Percentiles rank a stretch among this genome's conserved stretches.
phyloP scores from a whole-genome alignment of 2,329 filamentous ascomycete species.

The Fusarium solani-melongenae region DNA sequence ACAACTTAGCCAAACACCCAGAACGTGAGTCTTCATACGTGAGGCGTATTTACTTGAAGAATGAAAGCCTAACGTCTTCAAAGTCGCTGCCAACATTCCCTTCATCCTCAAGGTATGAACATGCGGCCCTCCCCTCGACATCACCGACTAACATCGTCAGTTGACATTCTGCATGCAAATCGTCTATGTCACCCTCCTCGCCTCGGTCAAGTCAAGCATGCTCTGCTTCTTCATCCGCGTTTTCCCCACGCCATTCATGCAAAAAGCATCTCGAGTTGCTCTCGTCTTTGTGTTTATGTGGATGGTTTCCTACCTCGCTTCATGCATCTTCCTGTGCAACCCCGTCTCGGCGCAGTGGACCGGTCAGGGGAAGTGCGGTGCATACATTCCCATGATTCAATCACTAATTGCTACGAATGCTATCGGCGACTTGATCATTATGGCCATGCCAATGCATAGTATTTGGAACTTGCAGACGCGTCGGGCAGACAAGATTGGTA shows the following conservation, averaged over 20 bases:
- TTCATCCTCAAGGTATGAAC: conserved; percentile 41
- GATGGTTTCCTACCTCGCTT: conserved; percentile 54
- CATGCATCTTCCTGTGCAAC: conserved; percentile 58
- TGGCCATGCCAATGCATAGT: conserved; percentile 50
- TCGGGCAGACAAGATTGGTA: conserved; percentile 50
- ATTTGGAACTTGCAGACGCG: conserved; percentile 53
- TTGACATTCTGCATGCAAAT: conserved; percentile 44
- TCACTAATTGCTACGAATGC: conserved; percentile 52
- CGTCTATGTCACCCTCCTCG: conserved; percentile 41
- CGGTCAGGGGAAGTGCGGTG: conserved; percentile 45
- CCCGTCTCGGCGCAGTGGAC: conserved; percentile 59
- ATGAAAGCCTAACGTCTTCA: not conserved
- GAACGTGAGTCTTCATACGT: conserved; percentile 26
- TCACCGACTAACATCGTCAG: conserved; percentile 2
- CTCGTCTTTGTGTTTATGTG: conserved; percentile 53
- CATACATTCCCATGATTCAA: conserved; percentile 51
- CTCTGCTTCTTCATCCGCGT: conserved; percentile 44
- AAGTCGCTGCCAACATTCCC: conserved; percentile 37
- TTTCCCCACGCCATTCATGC: conserved; percentile 42
- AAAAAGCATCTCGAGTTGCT: conserved; percentile 45
- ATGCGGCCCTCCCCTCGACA: not conserved
- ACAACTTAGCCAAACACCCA: conserved; percentile 21
- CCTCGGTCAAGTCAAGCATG: conserved; percentile 43
- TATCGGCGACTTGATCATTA: conserved; percentile 52
- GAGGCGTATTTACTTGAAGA: not conserved